Percentiles rank a stretch among this genome's conserved stretches.
Conservation (phyloP, 805 yeast genomes). For the Metschnikowia gruessii region DNA sequence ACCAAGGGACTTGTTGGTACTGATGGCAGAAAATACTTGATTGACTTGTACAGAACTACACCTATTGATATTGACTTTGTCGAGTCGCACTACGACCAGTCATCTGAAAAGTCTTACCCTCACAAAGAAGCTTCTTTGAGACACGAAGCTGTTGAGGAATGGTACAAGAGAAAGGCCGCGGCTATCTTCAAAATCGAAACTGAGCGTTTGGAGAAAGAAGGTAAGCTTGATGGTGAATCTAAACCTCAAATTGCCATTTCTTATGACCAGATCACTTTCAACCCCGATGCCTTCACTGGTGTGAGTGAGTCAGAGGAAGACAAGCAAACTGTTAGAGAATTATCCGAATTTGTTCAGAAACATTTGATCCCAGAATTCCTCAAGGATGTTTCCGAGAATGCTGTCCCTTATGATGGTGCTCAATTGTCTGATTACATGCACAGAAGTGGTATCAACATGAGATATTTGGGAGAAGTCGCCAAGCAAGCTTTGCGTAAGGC, state of each 20-base stretch:
- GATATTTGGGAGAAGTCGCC: conserved; percentile 76
- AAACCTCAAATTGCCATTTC: conserved; percentile 54
- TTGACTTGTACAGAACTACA: conserved; percentile 80
- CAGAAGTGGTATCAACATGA: conserved; percentile 78
- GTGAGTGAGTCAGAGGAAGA: conserved; percentile 46
- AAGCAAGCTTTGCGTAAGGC: conserved; percentile 26
- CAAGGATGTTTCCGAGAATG: conserved; percentile 49
- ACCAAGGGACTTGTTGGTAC: conserved; percentile 83
- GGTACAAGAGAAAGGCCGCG: conserved; percentile 76
- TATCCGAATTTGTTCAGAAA: conserved; percentile 60
- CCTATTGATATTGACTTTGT: conserved; percentile 81
- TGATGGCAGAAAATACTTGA: conserved; percentile 79
- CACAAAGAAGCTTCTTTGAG: conserved; percentile 77
- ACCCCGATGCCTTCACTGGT: conserved; percentile 72
- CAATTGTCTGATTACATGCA: conserved; percentile 72
- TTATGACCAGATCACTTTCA: conserved; percentile 54
- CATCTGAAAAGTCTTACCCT: conserved; percentile 58
- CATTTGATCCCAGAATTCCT: conserved; percentile 63
- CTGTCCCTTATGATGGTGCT: conserved; percentile 77
- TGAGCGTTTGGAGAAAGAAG: conserved; percentile 41
- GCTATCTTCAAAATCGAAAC: conserved; percentile 49
- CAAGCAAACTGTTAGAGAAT: conserved; percentile 61
- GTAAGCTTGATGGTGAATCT: conserved; percentile 33
- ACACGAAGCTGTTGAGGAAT: conserved; percentile 84
- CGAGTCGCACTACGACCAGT: conserved; percentile 48